These are phyloP conservation scores for Saussurea involucrata DNA, from an alignment of 129 eudicot species.

Conservation along the genomic window DNA sequence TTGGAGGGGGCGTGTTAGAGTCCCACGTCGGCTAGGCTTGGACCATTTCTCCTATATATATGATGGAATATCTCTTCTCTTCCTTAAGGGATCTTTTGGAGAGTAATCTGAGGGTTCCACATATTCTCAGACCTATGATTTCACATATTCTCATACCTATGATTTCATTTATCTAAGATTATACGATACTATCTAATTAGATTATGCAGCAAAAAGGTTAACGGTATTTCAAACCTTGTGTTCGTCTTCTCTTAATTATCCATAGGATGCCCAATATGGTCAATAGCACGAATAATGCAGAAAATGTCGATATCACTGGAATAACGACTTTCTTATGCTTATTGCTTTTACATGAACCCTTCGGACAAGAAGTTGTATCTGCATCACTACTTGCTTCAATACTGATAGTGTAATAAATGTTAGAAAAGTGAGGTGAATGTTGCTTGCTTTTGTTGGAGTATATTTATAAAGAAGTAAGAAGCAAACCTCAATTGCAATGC, in stretches of 20 bases:
- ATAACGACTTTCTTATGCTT: slow-evolving; percentile 17
- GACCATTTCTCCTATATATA: too few species aligned
- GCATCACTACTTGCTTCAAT: slow-evolving; percentile 23
- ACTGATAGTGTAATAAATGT: slow-evolving; percentile 17
- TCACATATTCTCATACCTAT: too few species aligned
- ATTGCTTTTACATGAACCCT: slow-evolving; percentile 25
- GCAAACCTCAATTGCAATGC: slow-evolving; percentile 21
- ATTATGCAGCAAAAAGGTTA: not conserved
- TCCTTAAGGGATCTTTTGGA: too few species aligned
- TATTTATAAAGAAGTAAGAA: not conserved
- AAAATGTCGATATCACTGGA: slow-evolving; percentile 14
- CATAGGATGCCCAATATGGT: slow-evolving; percentile 4
- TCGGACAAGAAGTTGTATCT: slow-evolving; percentile 17
- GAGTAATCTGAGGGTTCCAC: too few species aligned
- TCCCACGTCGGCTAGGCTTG: too few species aligned
- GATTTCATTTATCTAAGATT: not conserved
- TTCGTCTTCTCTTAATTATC: slow-evolving; percentile 3
- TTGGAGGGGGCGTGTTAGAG: too few species aligned
- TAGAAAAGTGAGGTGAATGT: not conserved
- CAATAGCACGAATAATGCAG: slow-evolving; percentile 14
- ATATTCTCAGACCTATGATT: too few species aligned
- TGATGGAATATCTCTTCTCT: too few species aligned
- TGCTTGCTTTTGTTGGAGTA: not conserved
- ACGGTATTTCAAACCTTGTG: slow-evolving; percentile 22
- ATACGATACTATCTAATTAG: not conserved